Evolutionary conservation across 768 basidiomycete species (phyloP).

Genomic region (Kwoniella europaea): DNA sequence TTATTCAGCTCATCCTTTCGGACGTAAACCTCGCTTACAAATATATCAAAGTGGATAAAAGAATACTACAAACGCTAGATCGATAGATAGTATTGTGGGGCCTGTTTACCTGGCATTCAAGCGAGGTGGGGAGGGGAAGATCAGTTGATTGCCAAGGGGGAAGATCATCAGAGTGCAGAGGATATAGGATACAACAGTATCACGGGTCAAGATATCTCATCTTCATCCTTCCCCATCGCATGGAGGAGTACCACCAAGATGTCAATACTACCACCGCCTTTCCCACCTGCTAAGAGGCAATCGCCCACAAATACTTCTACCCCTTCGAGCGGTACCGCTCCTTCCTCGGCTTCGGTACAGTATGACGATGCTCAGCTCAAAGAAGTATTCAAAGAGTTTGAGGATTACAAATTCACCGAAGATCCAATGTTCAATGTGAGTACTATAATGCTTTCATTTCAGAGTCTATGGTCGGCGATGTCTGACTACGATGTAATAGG

Average conservation of each 20-base stretch:
- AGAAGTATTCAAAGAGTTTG: constrained; percentile 30
- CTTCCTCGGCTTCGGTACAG: neutral
- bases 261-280: constrained; percentile 11
- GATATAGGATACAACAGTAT: neutral
- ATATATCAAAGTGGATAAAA: no score
- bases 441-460: neutral
- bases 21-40: no score
- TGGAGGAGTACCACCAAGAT: neutral
- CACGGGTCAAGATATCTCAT: neutral
- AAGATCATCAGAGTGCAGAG: neutral
- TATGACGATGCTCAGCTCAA: neutral
- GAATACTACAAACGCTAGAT: no score
- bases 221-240: neutral
- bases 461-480: neutral
- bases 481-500: constrained; percentile 14
- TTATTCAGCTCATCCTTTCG: no score
- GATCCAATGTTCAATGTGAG: constrained; percentile 44
- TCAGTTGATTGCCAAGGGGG: neutral
- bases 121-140: neutral
- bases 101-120: neutral
- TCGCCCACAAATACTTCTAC: neutral
- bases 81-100: neutral
- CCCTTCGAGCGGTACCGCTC: neutral
- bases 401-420: constrained; percentile 42
- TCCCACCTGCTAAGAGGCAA: neutral